Percentiles rank a stretch among this genome's conserved stretches.
Evolutionary conservation across 2,329 filamentous ascomycete species (phyloP).

Genomic region (Metarhizium sp.): DNA sequence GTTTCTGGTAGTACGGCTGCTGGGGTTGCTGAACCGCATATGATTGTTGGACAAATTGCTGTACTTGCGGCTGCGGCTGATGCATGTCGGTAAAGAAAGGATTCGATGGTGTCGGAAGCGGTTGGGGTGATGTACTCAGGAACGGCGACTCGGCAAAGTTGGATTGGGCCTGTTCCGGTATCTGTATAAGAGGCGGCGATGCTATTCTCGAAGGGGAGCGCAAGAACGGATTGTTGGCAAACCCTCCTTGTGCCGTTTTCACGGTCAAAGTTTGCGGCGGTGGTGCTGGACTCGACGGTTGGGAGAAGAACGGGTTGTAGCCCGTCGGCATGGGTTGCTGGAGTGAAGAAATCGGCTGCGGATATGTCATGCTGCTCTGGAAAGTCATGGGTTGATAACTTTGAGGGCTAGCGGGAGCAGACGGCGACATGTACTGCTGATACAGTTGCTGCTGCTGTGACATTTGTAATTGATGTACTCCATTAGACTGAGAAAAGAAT

Average conservation of each 20-base stretch:
- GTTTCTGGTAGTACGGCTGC: conserved; percentile 30
- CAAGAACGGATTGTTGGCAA: conserved; percentile 38
- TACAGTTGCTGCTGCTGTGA: conserved; percentile 9
- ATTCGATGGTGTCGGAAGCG: conserved; percentile 22
- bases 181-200: conserved; percentile 40
- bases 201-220: conserved; percentile 41
- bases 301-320: conserved; percentile 44
- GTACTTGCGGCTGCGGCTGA: conserved; percentile 15
- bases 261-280: conserved; percentile 29
- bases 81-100: conserved; percentile 26
- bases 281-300: conserved; percentile 21
- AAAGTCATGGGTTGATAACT: conserved; percentile 29
- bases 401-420: conserved; percentile 30
- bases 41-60: conserved; percentile 15
- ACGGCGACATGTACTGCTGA: conserved; percentile 34
- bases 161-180: conserved; percentile 41
- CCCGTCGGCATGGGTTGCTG: conserved; percentile 29
- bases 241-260: conserved; percentile 27
- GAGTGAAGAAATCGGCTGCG: conserved; percentile 22
- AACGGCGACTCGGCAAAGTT: conserved; percentile 37
- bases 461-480: conserved; percentile 27
- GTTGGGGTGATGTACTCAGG: conserved; percentile 20
- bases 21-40: conserved; percentile 13
- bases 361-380: conserved; percentile 34
- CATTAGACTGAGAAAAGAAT: conserved; percentile 69